phyloP scores from a whole-genome alignment of 2,329 filamentous ascomycete species.

The Ophiocordyceps camponoti-rufipedis region DNA sequence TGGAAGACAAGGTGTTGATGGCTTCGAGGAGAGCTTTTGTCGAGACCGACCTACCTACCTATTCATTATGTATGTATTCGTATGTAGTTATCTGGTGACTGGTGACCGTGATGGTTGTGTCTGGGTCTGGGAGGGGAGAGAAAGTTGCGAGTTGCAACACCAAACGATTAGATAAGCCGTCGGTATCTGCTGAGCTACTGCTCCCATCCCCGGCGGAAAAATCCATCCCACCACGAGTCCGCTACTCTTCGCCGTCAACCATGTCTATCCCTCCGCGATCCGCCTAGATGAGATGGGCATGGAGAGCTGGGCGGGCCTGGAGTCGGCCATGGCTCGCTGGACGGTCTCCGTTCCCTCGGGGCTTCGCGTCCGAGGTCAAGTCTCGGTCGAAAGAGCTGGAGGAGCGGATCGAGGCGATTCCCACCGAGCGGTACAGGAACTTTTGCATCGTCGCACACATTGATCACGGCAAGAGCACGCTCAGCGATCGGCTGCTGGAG shows the following conservation, averaged over 20 bases:
- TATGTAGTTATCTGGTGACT: too few relatives aligned
- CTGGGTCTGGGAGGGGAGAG: too few relatives aligned
- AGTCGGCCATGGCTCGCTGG: conserved; percentile 14
- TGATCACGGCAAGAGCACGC: conserved; percentile 94
- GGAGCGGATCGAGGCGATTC: conserved; percentile 50
- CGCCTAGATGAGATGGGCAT: conserved; percentile 18
- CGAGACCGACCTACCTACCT: too few relatives aligned
- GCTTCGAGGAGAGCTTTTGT: too few relatives aligned
- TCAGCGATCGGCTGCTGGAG: conserved; percentile 83
- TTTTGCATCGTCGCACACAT: conserved; percentile 99
- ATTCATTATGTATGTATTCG: too few relatives aligned
- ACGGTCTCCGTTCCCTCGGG: conserved; percentile 2
- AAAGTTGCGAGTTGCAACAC: too few relatives aligned
- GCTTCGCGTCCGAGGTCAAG: conserved; percentile 8
- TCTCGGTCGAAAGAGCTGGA: conserved; percentile 16
- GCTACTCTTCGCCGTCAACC: neutral
- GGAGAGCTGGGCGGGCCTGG: conserved; percentile 18
- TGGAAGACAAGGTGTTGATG: too few relatives aligned
- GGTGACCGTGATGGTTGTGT: too few relatives aligned
- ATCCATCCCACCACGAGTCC: too few relatives aligned
- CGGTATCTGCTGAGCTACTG: too few relatives aligned
- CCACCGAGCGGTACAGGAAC: conserved; percentile 69
- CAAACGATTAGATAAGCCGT: too few relatives aligned
- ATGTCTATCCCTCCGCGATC: conserved; percentile 1
- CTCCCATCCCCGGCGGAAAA: too few relatives aligned